Conservation (phyloP, 495 filamentous ascomycete species). For the Trypethelium eluteriae region DNA sequence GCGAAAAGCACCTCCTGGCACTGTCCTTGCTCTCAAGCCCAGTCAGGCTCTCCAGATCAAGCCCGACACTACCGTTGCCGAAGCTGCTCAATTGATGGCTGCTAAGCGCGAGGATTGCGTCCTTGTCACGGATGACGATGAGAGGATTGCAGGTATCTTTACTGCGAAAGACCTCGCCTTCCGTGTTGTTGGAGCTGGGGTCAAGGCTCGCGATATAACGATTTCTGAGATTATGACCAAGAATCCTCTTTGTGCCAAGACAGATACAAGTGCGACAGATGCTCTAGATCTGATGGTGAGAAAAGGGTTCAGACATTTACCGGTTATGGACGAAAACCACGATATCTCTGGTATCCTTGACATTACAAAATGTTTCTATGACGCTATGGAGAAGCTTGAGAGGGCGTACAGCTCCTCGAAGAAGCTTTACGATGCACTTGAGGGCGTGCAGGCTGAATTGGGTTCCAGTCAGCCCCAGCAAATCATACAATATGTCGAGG, state of each 20-base stretch:
- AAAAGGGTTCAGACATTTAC: constrained; percentile 94
- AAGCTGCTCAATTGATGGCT: constrained; percentile 97
- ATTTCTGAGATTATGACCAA: constrained; percentile 99
- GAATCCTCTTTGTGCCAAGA: constrained; percentile 93
- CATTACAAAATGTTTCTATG: constrained; percentile 99
- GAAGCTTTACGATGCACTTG: constrained; percentile 92
- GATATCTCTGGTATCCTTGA: constrained; percentile 97
- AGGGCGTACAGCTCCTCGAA: constrained; percentile 92
- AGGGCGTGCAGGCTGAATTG: constrained; percentile 97
- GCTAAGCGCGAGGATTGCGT: constrained; percentile 98
- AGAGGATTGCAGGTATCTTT: constrained; percentile 96
- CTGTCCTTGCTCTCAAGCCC: constrained; percentile 88
- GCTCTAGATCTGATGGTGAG: constrained; percentile 95
- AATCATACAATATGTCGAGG: constrained; percentile 98
- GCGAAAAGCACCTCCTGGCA: constrained; percentile 90
- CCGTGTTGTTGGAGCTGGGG: constrained; percentile 86
- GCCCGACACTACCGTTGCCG: constrained; percentile 84
- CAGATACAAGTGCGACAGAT: constrained; percentile 96
- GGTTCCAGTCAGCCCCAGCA: constrained; percentile 95
- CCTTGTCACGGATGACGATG: constrained; percentile 96
- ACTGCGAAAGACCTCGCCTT: constrained; percentile 98
- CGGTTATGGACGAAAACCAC: constrained; percentile 99
- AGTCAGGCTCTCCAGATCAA: constrained; percentile 97
- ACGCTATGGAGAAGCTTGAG: constrained; percentile 99
- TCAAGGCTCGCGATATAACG: constrained; percentile 80